Base-by-base conservation (phyloP, 345 rosid genomes). In the Raphanus sativus region DNA sequence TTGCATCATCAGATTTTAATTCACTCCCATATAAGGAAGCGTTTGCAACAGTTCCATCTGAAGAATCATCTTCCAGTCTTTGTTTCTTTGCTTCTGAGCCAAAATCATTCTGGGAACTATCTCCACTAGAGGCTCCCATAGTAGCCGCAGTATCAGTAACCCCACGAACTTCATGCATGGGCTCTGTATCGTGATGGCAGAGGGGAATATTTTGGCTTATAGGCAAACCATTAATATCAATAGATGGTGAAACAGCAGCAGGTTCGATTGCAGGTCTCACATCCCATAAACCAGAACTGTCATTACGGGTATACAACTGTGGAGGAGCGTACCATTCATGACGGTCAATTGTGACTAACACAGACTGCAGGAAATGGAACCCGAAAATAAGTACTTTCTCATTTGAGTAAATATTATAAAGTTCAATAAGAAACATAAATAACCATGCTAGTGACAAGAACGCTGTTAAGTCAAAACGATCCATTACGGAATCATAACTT, bases 281-380 rank as follows among this genome's bases (percentile, higher is more conserved):
- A 40, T 83, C 86, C 99, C 99, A 95, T 66, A 92, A 79, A 72
- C 99, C 99, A 38, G 91, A 77, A 76, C 89, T 81, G 85, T 91
- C 98, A 81, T 95, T 87, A 66, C 99, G 97, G 63, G 89, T 89
- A 75, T 91, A 95, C 81, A 87, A 84, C 81, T 86, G 97, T 38
- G 99, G 96, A 79, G 92, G 86, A 59, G 92, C 93, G 75, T 91
- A 95, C 99, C 99, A 95, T 79, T 92, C 98, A 84, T 95, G 99
- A 67, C 91, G 91, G 84, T 92, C 98, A 64, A 91, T 77, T 15
- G 94, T 91, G 63, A 95, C 94, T 75, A 95, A 76, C 74, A 85
- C 96, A 56, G 91, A 89, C 99, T 95, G 91, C 87, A 86, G 73
- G 55, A 78, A 82, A 73, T 25, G 55, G 34, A 62, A 74, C 7